phyloP scores from a whole-genome alignment of 805 yeast genomes.

The Candida caryicola region DNA sequence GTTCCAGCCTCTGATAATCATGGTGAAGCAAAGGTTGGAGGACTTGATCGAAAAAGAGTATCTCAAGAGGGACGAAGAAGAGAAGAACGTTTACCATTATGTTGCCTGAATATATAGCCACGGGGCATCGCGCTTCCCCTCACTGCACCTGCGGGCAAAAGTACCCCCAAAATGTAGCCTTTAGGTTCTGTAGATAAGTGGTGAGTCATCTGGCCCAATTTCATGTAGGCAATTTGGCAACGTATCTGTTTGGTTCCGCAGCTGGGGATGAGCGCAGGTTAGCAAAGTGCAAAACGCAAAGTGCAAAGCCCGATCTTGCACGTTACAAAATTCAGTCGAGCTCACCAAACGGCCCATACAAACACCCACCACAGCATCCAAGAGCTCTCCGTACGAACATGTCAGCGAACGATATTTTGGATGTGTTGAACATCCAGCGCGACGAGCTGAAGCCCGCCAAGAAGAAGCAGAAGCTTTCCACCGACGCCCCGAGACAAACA shows the following conservation, averaged over 20 bases:
- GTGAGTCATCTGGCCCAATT: too few relatives aligned
- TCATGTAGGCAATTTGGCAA: too few relatives aligned
- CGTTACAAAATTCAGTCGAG: too few relatives aligned
- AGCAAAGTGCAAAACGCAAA: not conserved
- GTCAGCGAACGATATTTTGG: conserved; percentile 59
- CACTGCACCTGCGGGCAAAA: too few relatives aligned
- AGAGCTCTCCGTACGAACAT: conserved; percentile 14
- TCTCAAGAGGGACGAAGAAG: conserved; percentile 64
- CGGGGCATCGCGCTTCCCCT: too few relatives aligned
- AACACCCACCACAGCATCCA: too few relatives aligned
- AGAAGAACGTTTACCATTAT: conserved; percentile 60
- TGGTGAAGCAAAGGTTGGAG: conserved; percentile 72
- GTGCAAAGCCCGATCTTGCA: too few relatives aligned
- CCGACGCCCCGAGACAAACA: conserved; percentile 33
- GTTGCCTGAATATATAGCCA: conserved; percentile 49
- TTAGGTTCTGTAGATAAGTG: too few relatives aligned
- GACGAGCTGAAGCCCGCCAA: conserved; percentile 40
- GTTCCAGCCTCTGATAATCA: conserved; percentile 65
- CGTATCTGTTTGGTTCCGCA: too few relatives aligned
- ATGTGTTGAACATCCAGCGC: conserved; percentile 67
- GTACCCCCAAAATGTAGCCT: too few relatives aligned
- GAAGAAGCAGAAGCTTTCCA: conserved; percentile 35
- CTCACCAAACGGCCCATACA: too few relatives aligned
- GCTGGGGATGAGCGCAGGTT: too few relatives aligned
- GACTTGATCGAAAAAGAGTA: conserved; percentile 80